Evolutionary conservation across 2,329 filamentous ascomycete genomes (phyloP), one percentile per base, ranked within the genome.

Genomic region (Xylariaceae sp.): DNA sequence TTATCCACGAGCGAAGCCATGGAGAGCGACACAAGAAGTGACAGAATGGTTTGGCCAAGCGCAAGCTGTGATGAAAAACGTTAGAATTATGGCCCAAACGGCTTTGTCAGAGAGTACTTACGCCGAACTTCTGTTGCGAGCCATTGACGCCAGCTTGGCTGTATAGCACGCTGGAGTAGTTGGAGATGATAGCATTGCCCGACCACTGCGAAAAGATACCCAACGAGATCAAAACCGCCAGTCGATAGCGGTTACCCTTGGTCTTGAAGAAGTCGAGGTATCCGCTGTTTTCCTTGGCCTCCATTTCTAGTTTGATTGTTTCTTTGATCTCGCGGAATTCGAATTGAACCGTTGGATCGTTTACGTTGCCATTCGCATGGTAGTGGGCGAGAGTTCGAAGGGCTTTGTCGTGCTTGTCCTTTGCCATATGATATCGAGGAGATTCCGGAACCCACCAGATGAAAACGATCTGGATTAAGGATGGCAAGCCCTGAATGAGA

Each of bases 191-290:
- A 51, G 75, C 79, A 62, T 83, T 83, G 47, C 81, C 80, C 33
- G 74, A 78, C 72, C 77, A 82, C 64, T 83, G 79, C 0, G 77
- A 81, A 67, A 82, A 81, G 52, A 83, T 64, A 59, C 78, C 80
- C 22, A 83, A 71, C 1, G 77, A 78, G 42, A 78, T 62, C 45
- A 81, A 67, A 30, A 83, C 66, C 19, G 69, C 58, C 39, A 83
- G 63, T 39, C 80, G 72, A 62, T 80, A 77, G 45, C 78, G 74
- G 70, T 83, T 82, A 45, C 79, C 78, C 60, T 72, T 74, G 36
- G 79, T 81, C 53, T 63, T 66, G 64, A 81, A 66, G 64, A 82
- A 78, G 58, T 81, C 76, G 9, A 71, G 42, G 62, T 80, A 83
- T 53, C 69, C 74, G 62, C 71, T 77, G 49, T 66, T 71, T 39